Conservation (phyloP, 352 stramenopile species). For the Phytopythium cucurbitacearum region DNA sequence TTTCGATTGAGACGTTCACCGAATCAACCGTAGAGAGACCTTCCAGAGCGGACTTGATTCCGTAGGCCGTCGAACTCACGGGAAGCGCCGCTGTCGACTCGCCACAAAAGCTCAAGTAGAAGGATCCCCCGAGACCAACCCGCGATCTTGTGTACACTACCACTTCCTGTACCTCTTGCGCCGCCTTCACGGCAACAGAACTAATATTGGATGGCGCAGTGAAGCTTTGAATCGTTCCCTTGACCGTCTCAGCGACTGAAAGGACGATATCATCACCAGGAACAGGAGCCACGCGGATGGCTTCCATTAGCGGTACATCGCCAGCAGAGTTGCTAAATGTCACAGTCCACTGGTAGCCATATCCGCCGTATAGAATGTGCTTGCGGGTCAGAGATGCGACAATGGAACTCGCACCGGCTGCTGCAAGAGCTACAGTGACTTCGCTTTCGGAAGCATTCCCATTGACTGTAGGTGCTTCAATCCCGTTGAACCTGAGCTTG, state of each 20-base stretch:
- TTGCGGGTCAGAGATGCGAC: slow-evolving; percentile 31
- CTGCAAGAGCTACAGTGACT: slow-evolving; percentile 13
- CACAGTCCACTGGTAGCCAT: slow-evolving; percentile 68
- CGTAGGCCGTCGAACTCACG: slow-evolving; percentile 30
- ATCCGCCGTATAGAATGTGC: slow-evolving; percentile 39
- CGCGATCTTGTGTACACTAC: slow-evolving; percentile 55
- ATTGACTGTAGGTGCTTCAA: slow-evolving; percentile 14
- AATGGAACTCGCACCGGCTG: slow-evolving; percentile 1
- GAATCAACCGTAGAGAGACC: slow-evolving; percentile 54
- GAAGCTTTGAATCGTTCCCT: slow-evolving; percentile 26
- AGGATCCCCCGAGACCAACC: slow-evolving; percentile 45
- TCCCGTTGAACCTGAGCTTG: slow-evolving; percentile 12
- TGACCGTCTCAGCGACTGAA: slow-evolving; percentile 21
- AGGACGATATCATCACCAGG: slow-evolving; percentile 2
- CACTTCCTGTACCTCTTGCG: slow-evolving; percentile 65
- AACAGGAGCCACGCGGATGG: slow-evolving; percentile 1
- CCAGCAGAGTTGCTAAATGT: slow-evolving; percentile 54
- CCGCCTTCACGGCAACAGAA: slow-evolving; percentile 19
- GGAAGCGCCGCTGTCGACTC: slow-evolving; percentile 47
- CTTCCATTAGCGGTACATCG: slow-evolving; percentile 37
- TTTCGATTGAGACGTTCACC: slow-evolving; percentile 37
- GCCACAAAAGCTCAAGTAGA: slow-evolving; percentile 64
- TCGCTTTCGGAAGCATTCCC: slow-evolving; percentile 39
- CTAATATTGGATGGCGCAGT: slow-evolving; percentile 8
- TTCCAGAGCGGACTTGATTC: slow-evolving; percentile 56